Evolutionary conservation across 78 protist genomes (phyloP).

Genomic region (Dictyostelium purpureum): DNA sequence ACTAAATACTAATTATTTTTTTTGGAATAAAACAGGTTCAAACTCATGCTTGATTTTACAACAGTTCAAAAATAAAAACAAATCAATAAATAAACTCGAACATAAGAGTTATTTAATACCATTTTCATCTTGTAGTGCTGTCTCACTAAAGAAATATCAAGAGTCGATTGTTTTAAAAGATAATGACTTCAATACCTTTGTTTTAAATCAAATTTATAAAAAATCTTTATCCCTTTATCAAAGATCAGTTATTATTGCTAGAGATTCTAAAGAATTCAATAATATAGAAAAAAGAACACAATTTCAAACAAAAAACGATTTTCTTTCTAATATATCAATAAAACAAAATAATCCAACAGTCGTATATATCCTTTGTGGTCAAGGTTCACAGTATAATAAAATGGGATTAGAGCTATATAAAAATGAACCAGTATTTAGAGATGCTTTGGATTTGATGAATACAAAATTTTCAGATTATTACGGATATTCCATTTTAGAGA

Average conservation of each 20-base stretch:
- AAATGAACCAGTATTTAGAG: not conserved
- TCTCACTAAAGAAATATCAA: constrained; percentile 35
- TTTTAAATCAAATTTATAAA: not conserved
- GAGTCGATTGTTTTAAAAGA: not conserved
- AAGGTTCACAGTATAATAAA: not conserved
- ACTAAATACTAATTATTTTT: no score
- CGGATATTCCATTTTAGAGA: not conserved
- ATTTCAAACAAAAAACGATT: not conserved
- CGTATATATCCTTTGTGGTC: not conserved
- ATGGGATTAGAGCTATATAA: not conserved
- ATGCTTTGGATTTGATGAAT: not conserved
- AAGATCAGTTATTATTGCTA: not conserved
- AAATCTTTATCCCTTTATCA: not conserved
- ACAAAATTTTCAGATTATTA: not conserved
- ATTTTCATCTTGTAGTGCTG: constrained; percentile 14
- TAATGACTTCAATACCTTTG: not conserved
- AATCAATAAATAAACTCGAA: no score
- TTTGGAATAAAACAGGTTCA: no score
- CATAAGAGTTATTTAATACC: constrained; percentile 8
- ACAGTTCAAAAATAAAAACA: no score
- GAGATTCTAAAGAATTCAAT: not conserved
- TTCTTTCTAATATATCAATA: not conserved
- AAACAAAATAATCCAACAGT: not conserved
- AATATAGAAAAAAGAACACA: not conserved
- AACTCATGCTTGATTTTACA: no score